Evolutionary conservation across 441 rosid species (phyloP).

Genomic region (Mallotus japonicus): DNA sequence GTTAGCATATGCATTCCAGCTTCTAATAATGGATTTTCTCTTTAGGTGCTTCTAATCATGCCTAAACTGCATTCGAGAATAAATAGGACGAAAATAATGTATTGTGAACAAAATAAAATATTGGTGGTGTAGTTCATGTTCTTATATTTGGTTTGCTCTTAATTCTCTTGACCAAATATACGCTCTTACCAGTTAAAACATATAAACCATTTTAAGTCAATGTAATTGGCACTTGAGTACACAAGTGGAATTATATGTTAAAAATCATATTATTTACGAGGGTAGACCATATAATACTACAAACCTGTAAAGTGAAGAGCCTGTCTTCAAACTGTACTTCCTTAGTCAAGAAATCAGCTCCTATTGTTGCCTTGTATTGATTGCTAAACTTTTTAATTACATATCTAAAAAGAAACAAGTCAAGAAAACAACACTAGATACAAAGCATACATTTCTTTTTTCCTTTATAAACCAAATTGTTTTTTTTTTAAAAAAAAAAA

Average conservation of each 20-base stretch:
- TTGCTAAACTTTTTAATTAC: constrained; percentile 91
- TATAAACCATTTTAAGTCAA: background rate
- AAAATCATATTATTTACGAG: background rate
- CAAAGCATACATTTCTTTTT: background rate
- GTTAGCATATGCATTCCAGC: no score
- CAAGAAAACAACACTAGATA: constrained; percentile 12
- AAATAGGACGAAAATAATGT: no score
- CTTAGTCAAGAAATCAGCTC: constrained; percentile 80
- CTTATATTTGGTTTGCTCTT: no score
- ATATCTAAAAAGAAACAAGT: constrained; percentile 44
- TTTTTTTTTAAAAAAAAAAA: no score
- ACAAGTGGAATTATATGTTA: background rate
- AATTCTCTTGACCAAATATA: no score
- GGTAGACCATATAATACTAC: background rate
- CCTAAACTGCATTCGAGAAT: no score
- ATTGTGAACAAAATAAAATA: no score
- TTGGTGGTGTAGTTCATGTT: no score
- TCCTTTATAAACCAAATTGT: background rate
- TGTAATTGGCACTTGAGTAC: background rate
- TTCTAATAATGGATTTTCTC: no score
- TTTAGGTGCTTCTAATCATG: no score
- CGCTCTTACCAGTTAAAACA: no score
- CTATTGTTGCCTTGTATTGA: constrained; percentile 87
- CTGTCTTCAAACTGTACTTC: constrained; percentile 91
- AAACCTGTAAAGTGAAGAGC: constrained; percentile 83